A percentile compares a stretch with the other conserved stretches of the same genome.
phyloP scores from a whole-genome alignment of 768 basidiomycete genomes.

The Suillus occidentalis region DNA sequence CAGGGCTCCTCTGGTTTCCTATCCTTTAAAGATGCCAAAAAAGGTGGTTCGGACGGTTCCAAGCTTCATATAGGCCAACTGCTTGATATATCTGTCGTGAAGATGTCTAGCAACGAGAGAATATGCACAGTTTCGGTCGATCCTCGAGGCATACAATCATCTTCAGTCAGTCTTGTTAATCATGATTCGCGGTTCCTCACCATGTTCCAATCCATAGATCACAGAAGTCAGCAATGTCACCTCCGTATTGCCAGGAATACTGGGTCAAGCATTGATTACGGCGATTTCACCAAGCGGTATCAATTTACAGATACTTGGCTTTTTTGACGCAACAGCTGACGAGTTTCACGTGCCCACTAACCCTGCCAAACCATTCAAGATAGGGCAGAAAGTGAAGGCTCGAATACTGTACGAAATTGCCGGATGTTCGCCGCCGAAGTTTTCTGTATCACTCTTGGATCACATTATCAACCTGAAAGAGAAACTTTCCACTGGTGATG shows the following conservation, averaged over 20 bases:
- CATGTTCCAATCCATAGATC: slow-evolving; percentile 41
- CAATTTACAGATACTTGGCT: slow-evolving; percentile 87
- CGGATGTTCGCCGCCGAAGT: slow-evolving; percentile 69
- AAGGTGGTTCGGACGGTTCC: slow-evolving; percentile 34
- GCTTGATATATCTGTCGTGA: slow-evolving; percentile 63
- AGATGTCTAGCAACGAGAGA: slow-evolving; percentile 58
- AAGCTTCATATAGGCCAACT: slow-evolving; percentile 64
- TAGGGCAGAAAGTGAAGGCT: slow-evolving; percentile 79
- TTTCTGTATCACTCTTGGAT: slow-evolving; percentile 75
- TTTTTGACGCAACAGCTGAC: slow-evolving; percentile 90
- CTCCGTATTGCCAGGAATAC: slow-evolving; percentile 82
- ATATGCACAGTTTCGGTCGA: slow-evolving; percentile 66
- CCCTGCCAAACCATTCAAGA: slow-evolving; percentile 47
- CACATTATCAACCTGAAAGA: slow-evolving; percentile 64
- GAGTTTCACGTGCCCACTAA: slow-evolving; percentile 65
- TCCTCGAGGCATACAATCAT: slow-evolving; percentile 44
- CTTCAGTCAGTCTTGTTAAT: slow-evolving; percentile 47
- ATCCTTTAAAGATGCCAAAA: slow-evolving; percentile 77
- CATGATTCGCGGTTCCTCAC: not conserved
- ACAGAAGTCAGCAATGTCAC: slow-evolving; percentile 69
- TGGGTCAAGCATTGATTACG: slow-evolving; percentile 83
- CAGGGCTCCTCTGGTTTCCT: slow-evolving; percentile 82
- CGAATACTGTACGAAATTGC: slow-evolving; percentile 82
- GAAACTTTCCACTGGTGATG: slow-evolving; percentile 25
- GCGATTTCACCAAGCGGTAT: slow-evolving; percentile 72